Evolutionary conservation across 2,329 filamentous ascomycete species (phyloP), one percentile per base, ranked within the genome.

Genomic region (Fusarium tricinctum): DNA sequence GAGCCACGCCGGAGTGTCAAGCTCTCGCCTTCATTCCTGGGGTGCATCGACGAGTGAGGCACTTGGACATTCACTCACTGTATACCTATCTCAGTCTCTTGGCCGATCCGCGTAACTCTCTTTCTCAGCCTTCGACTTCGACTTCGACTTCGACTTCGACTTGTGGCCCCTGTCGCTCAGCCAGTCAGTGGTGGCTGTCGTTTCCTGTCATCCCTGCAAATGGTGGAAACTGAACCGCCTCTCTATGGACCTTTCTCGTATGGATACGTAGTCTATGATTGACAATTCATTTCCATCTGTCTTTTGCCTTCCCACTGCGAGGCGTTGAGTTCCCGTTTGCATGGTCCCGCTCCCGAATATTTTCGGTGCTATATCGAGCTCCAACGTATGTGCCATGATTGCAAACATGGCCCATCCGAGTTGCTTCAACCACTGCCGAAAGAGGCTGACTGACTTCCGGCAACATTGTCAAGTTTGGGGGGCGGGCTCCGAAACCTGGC

Each of bases 181-280:
- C 43, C 42, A 58, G 44, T 48, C 42, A 58, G 46, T 48, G 67
- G 58, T 58, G 55, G 64, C 43, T 50, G 50, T 56, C 61, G 52
- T 68, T 70, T 66, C 44, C 51, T 51, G 42, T 35, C 50, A 58
- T 64, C 53, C 58, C 55, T 63, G 59, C 54, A 66, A 52, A 33
- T 26, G 40, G 59, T 59, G 52, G 63, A 52, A 68, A 67, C 58
- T 48, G 64, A 60, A 66, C 30, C 49, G 49, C 43, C 49, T 59
- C 49, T 54, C 40, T 44, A 32, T 33, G 26, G 47, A 19, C 22
- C 42, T 58, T 64, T 17, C 33, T 58, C 40, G 30, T 35, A 32
- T 10, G 28, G 9, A 30, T 30, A 30, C 28, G 9, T 30, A 30
- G 28, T 30, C 28, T 6, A 40, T 45, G 54, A 43, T 59, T 55